These are phyloP conservation scores for Penicillium aurantiogriseum DNA, from an alignment of 2,329 filamentous ascomycete species.

Conservation along the genomic window DNA sequence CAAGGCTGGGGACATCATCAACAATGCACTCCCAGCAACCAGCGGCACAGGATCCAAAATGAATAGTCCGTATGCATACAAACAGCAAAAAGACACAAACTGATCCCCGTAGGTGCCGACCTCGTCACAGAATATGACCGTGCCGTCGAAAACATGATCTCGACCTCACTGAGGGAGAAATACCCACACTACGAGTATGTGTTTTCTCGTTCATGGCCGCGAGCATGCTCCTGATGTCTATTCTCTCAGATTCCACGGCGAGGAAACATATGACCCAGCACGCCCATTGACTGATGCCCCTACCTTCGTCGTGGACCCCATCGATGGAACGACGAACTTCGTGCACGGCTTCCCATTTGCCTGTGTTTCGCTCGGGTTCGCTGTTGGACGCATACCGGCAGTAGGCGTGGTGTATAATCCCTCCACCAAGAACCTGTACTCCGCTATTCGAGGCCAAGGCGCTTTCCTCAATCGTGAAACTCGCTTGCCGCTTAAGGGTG, in stretches of 20 bases:
- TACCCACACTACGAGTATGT: conserved; percentile 55
- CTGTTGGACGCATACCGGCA: conserved; percentile 49
- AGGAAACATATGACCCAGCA: conserved; percentile 60
- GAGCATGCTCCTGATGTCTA: neutral
- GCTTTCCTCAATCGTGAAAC: conserved; percentile 46
- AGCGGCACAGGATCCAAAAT: conserved; percentile 45
- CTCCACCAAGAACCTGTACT: conserved; percentile 56
- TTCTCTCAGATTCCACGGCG: conserved; percentile 52
- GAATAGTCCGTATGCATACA: conserved; percentile 38
- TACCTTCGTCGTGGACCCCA: conserved; percentile 63
- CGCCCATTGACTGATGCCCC: conserved; percentile 52
- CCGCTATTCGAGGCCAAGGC: conserved; percentile 55
- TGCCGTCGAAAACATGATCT: conserved; percentile 60
- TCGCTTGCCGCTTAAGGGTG: conserved; percentile 48
- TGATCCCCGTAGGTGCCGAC: conserved; percentile 50
- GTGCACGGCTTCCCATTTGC: conserved; percentile 61
- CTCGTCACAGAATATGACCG: conserved; percentile 64
- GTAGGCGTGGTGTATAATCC: conserved; percentile 64
- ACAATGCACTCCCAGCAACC: conserved; percentile 40
- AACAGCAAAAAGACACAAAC: neutral
- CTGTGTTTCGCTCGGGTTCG: conserved; percentile 59
- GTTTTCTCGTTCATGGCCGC: neutral
- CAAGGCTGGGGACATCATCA: conserved; percentile 46
- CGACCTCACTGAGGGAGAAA: conserved; percentile 47
- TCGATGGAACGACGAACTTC: conserved; percentile 66